Evolutionary conservation across 352 stramenopile genomes (phyloP), one percentile per base, ranked within the genome.

Genomic region (Bremia lactucae): DNA sequence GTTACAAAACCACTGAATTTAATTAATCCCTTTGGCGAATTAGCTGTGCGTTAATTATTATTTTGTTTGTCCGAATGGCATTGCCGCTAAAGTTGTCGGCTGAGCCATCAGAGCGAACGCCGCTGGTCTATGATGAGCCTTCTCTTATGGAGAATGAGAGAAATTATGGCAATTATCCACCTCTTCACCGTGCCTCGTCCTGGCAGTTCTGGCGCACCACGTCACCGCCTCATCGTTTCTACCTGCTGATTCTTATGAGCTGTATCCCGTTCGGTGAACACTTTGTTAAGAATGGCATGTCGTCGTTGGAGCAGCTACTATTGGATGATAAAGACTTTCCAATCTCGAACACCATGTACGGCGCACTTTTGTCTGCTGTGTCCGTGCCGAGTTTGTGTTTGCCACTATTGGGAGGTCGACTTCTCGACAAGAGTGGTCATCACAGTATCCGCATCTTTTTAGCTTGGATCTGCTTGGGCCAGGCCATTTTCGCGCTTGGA

Each of bases 231-330:
- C 71, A 90, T 46, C 77, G 80, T 34, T 89, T 89, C 53, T 93
- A 67, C 44, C 59, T 93, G 34, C 60, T 93, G 6, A 2, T 93
- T 14, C 72, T 89, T 52, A 89, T 93, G 69, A 87, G 75, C 50
- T 74, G 56, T 55, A 87, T 93, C 43, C 77, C 80, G 23, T 89
- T 93, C 48, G 75, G 77, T 21, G 77, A 72, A 19, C 80, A 92
- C 61, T 93, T 93, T 41, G 80, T 88, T 40, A 93, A 89, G 75
- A 93, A 89, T 39, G 65, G 71, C 39, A 81, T 92, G 71, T 86
- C 74, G 28, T 80, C 78, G 36, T 53, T 92, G 16, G 68, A 86
- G 46, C 77, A 81, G 47, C 53, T 90, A 16, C 88, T 92, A 73
- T 48, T 90, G 20, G 65, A 85, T 23, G 75, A 90, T 43, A 48